A percentile compares a stretch with the other conserved stretches of the same genome.
phyloP scores from a whole-genome alignment of 148 eudicot genomes.

The Persicaria maculosa region DNA sequence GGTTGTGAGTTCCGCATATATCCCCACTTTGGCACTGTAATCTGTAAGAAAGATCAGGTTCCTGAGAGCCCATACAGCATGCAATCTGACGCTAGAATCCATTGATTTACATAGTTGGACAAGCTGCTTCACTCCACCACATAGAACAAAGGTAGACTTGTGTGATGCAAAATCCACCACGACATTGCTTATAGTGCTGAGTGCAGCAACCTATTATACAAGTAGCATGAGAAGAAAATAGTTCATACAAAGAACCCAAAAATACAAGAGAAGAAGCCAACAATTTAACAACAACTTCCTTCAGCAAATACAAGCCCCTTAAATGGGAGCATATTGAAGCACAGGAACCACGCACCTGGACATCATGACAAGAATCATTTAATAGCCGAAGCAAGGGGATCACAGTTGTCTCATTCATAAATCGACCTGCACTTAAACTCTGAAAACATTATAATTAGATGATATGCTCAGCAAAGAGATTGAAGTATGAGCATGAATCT shows the following conservation, averaged over 20 bases:
- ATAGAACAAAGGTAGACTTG: conserved; percentile 54
- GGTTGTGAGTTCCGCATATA: conserved; percentile 57
- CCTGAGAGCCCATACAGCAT: conserved; percentile 75
- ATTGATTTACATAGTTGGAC: conserved; percentile 81
- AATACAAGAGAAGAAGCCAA: background rate
- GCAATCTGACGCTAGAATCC: conserved; percentile 67
- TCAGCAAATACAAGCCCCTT: background rate
- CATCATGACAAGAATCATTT: conserved; percentile 46
- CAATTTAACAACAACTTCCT: background rate
- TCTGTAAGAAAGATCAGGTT: conserved; percentile 70
- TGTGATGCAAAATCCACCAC: conserved; percentile 67
- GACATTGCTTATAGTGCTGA: conserved; percentile 69
- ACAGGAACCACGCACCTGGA: conserved; percentile 52
- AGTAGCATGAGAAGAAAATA: conserved; percentile 1
- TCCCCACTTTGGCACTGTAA: conserved; percentile 50
- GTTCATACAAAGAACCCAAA: conserved; percentile 3
- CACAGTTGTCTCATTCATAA: conserved; percentile 55
- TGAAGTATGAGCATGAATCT: background rate
- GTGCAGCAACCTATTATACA: conserved; percentile 73
- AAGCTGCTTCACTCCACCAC: conserved; percentile 79
- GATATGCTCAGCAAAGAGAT: background rate
- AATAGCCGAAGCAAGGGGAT: conserved; percentile 64
- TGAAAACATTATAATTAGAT: conserved; percentile 30
- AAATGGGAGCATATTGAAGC: conserved; percentile 6
- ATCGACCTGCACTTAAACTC: conserved; percentile 90